Conservation (phyloP, 2,329 filamentous ascomycete genomes). For the Xylaria sp. region DNA sequence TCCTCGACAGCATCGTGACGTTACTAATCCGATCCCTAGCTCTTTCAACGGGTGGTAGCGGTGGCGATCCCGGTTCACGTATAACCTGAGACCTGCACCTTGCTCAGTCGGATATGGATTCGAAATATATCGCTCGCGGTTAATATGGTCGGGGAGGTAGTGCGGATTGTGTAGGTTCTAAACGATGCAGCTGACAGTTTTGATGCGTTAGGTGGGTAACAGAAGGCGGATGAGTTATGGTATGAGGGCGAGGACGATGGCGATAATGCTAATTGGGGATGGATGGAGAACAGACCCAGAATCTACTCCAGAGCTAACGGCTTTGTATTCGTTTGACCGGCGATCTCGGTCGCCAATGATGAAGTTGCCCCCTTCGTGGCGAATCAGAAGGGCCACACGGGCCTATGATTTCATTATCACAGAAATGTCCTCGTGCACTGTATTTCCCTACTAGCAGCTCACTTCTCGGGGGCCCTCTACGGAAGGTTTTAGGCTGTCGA, state of each 20-base stretch:
- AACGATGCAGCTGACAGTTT: neutral
- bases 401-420: constrained; percentile 48
- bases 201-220: constrained; percentile 8
- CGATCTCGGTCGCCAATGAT: constrained; percentile 51
- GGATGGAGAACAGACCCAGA: neutral
- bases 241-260: constrained; percentile 13
- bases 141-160: constrained; percentile 1
- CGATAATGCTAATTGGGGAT: neutral
- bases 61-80: constrained; percentile 12
- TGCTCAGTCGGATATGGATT: neutral
- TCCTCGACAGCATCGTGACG: constrained; percentile 60
- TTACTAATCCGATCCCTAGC: constrained; percentile 15
- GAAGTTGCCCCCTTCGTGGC: constrained; percentile 40
- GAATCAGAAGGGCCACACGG: constrained; percentile 46
- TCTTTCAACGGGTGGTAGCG: neutral
- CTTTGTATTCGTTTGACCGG: constrained; percentile 44
- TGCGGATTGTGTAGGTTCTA: constrained; percentile 10
- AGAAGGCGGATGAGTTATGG: neutral
- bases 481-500: neutral
- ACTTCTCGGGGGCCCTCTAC: neutral
- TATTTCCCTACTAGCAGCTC: constrained; percentile 5
- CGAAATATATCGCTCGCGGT: constrained; percentile 15
- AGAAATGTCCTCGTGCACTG: constrained; percentile 43
- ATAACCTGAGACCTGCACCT: constrained; percentile 9
- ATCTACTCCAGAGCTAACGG: constrained; percentile 24